Base-by-base conservation (phyloP, 2,329 filamentous ascomycete genomes). In the Fusarium luffae region DNA sequence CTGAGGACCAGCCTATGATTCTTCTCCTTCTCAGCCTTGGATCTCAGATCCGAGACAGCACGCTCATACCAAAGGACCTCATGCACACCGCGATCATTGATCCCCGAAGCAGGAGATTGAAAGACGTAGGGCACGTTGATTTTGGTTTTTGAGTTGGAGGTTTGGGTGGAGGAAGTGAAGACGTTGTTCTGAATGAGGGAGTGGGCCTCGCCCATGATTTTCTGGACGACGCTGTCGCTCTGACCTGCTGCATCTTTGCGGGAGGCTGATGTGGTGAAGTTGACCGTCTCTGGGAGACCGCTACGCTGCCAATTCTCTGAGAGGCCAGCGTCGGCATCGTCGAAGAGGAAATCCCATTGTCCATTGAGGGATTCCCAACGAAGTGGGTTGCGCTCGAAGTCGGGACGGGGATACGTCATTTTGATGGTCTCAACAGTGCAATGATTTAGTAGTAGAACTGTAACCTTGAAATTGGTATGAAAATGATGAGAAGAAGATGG, bases 11-110 rank as follows among this genome's bases (percentile, higher is more conserved):
- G 76, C 1, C 81, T 80, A 49, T 85, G 72, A 19, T 82, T 77
- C 3, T 76, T 73, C 1, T 77, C 68, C 46, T 79, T 81, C 66
- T 87, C 81, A 8, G 79, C 74, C 4, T 77, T 64, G 2, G 76
- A 79, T 41, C 88, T 84, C 51, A 85, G 78, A 68, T 90, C 87
- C 2, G 71, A 69, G 54, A 90, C 80, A 19, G 54, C 68, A 9
- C 86, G 83, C 77, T 90, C 86, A 71, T 92, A 92, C 89, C 89
- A 92, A 11, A 92, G 75, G 6, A 91, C 86, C 76, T 91, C 88
- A 74, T 92, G 90, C 4, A 88, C 87, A 51, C 85, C 86, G 56
- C 84, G 84, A 34, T 90, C 85, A 63, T 86, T 82, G 68, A 91
- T 86, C 3, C 88, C 88, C 0, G 89, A 91, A 0, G 89, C 89